Evolutionary conservation across 768 basidiomycete genomes (phyloP).

Genomic region (Boletus vinaceobasis): DNA sequence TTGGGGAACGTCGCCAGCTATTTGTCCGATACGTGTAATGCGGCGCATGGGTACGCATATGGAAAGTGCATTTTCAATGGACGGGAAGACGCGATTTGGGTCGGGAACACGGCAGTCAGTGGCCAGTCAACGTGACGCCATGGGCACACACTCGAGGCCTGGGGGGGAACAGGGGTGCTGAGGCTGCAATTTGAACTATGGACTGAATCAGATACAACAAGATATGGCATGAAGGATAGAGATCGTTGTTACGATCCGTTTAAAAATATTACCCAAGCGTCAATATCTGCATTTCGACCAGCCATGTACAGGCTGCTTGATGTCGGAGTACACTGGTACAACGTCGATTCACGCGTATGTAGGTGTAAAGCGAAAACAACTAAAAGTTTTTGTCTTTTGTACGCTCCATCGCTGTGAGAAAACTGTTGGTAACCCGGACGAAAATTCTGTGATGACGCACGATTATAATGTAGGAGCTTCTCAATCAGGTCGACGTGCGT

Average conservation of each 20-base stretch:
- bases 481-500: slow-evolving; percentile 98
- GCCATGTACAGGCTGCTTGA: background rate
- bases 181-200: background rate
- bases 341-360: background rate
- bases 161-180: background rate
- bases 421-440: background rate
- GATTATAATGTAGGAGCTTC: slow-evolving; percentile 94
- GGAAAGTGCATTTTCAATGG: slow-evolving; percentile 7
- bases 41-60: background rate
- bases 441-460: slow-evolving; percentile 45
- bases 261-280: background rate
- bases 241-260: background rate
- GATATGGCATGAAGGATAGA: background rate
- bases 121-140: background rate
- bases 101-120: slow-evolving; percentile 1
- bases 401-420: slow-evolving; percentile 31
- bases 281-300: background rate
- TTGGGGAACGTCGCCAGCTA: background rate
- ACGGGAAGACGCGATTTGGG: background rate
- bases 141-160: background rate
- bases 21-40: background rate
- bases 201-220: background rate
- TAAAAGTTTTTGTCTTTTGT: slow-evolving; percentile 28
- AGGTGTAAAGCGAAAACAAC: background rate
- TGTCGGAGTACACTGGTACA: background rate